phyloP scores from a whole-genome alignment of 2,329 filamentous ascomycete genomes.

The Paracoccidioides lutzii region DNA sequence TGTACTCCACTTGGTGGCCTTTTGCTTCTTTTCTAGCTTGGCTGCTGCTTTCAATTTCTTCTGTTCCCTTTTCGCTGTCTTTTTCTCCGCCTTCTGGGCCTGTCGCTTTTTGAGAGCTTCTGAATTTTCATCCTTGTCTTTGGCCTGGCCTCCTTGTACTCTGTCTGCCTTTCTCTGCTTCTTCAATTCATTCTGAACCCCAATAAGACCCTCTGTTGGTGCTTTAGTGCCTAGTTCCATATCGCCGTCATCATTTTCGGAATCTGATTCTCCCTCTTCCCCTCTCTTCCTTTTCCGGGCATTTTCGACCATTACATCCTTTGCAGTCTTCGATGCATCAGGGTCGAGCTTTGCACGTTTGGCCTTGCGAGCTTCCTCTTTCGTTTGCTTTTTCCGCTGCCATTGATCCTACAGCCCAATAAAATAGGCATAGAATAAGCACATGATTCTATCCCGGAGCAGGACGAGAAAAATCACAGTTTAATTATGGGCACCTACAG shows the following conservation, averaged over 20 bases:
- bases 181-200: slow-evolving; percentile 31
- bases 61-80: slow-evolving; percentile 39
- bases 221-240: slow-evolving; percentile 31
- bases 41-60: slow-evolving; percentile 37
- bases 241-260: slow-evolving; percentile 36
- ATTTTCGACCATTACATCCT: slow-evolving; percentile 86
- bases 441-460: not conserved
- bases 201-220: slow-evolving; percentile 52
- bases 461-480: not conserved
- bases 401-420: slow-evolving; percentile 61
- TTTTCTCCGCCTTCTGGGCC: slow-evolving; percentile 30
- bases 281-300: slow-evolving; percentile 65
- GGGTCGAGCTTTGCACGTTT: slow-evolving; percentile 85
- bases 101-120: slow-evolving; percentile 10
- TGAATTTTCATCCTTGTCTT: slow-evolving; percentile 14
- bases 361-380: slow-evolving; percentile 69
- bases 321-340: slow-evolving; percentile 77
- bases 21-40: slow-evolving; percentile 22
- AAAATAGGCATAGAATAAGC: slow-evolving; percentile 7
- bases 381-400: slow-evolving; percentile 90
- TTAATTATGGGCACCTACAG: slow-evolving; percentile 44
- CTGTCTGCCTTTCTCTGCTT: slow-evolving; percentile 42
- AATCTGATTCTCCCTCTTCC: slow-evolving; percentile 33
- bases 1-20: slow-evolving; percentile 33
- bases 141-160: slow-evolving; percentile 13